Evolutionary conservation across 176 grass and related monocot species (phyloP).

Genomic region (Carex parvula): DNA sequence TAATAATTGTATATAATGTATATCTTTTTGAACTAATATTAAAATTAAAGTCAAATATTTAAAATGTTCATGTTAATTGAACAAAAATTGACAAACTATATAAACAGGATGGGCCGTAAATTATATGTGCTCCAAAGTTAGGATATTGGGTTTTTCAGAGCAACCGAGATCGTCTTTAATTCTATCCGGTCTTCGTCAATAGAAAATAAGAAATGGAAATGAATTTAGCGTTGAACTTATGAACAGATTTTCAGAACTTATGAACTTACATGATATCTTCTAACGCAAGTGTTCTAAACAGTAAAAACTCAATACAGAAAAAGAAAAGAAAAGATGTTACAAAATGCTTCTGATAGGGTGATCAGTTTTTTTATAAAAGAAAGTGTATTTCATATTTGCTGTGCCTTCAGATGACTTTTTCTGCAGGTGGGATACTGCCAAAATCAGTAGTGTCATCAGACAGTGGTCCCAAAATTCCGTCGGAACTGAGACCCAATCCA

Average conservation of each 20-base stretch:
- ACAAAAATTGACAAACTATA: too few species aligned
- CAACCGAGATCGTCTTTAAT: too few species aligned
- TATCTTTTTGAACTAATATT: too few species aligned
- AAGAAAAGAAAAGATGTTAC: neutral
- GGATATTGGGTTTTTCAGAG: too few species aligned
- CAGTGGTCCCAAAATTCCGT: constrained; percentile 76
- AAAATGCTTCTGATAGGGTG: neutral
- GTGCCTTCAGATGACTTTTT: neutral
- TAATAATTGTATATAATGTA: too few species aligned
- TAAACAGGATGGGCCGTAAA: too few species aligned
- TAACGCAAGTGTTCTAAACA: neutral
- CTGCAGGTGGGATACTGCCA: constrained; percentile 13
- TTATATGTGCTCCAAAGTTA: too few species aligned
- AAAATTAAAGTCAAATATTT: too few species aligned
- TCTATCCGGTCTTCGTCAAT: too few species aligned
- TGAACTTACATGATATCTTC: constrained; percentile 17
- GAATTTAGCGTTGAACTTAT: too few species aligned
- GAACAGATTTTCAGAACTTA: neutral
- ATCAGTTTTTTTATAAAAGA: constrained; percentile 27
- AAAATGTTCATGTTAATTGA: too few species aligned
- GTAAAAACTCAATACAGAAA: neutral
- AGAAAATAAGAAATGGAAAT: too few species aligned
- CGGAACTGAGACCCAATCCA: constrained; percentile 81
- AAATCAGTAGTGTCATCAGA: constrained; percentile 39
- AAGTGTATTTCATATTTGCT: neutral